A percentile compares a stretch with the other conserved stretches of the same genome.
phyloP scores from a whole-genome alignment of 495 filamentous ascomycete species.

The Aspergillus haitiensis region DNA sequence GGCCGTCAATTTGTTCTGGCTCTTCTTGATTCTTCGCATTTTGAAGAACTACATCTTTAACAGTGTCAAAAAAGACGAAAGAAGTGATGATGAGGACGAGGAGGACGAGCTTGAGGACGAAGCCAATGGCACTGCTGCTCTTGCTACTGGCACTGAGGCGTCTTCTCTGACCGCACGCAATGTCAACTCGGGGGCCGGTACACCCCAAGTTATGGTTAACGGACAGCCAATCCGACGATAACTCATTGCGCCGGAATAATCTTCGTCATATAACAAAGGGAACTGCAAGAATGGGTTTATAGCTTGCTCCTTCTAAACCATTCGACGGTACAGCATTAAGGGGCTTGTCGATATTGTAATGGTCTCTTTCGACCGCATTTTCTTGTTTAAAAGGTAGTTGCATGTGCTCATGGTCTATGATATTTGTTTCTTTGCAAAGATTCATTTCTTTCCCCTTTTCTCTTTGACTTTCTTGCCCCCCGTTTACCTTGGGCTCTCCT shows the following conservation, averaged over 20 bases:
- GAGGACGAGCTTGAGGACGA: slow-evolving; percentile 42
- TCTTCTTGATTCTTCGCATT: slow-evolving; percentile 78
- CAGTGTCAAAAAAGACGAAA: slow-evolving; percentile 52
- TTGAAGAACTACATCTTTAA: slow-evolving; percentile 58
- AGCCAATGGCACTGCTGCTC: slow-evolving; percentile 27
- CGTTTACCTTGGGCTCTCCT: slow-evolving; percentile 11
- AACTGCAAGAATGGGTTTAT: background rate
- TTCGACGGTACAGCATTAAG: slow-evolving; percentile 2
- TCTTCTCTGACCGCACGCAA: slow-evolving; percentile 25
- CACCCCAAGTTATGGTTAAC: slow-evolving; percentile 42
- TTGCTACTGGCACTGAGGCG: slow-evolving; percentile 34
- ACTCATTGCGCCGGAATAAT: slow-evolving; percentile 20
- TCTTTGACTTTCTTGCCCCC: slow-evolving; percentile 10
- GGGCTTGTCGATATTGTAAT: slow-evolving; percentile 16
- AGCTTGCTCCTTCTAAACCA: background rate
- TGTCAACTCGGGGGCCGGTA: slow-evolving; percentile 36
- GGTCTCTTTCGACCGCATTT: slow-evolving; percentile 5
- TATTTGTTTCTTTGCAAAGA: slow-evolving; percentile 13
- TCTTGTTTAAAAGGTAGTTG: slow-evolving; percentile 15
- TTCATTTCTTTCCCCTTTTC: slow-evolving; percentile 11
- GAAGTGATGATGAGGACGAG: slow-evolving; percentile 62
- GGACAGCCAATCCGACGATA: slow-evolving; percentile 35
- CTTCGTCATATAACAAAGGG: no score
- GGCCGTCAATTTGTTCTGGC: slow-evolving; percentile 83
- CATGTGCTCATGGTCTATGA: slow-evolving; percentile 24